Evolutionary conservation across 208 protist genomes (phyloP).

Genomic region (Herpetomonas tarakana): DNA sequence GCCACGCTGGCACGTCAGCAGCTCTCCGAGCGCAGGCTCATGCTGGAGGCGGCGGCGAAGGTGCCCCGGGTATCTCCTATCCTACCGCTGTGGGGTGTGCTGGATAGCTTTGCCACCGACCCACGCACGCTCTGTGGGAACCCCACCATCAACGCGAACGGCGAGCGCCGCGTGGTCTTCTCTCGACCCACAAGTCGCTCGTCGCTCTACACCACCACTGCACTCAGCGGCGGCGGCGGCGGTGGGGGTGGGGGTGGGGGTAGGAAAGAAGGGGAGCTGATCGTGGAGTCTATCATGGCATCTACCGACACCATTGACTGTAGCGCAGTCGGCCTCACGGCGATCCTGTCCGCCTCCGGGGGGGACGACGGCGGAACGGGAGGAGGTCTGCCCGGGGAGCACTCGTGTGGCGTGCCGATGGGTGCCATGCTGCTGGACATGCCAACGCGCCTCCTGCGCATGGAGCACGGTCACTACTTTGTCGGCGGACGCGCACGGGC

Average conservation of each 20-base stretch:
- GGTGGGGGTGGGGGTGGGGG: too few species aligned
- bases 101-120: conserved; percentile 10
- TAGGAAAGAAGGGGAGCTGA: not conserved
- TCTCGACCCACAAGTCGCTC: conserved; percentile 19
- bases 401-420: conserved; percentile 10
- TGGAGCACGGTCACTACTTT: conserved; percentile 49
- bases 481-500: conserved; percentile 28
- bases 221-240: not conserved
- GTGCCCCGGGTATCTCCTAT: conserved; percentile 1
- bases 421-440: conserved; percentile 3
- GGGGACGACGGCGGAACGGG: not conserved
- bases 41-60: not conserved
- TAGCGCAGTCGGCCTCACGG: conserved; percentile 8
- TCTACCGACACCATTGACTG: conserved; percentile 28
- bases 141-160: conserved; percentile 14
- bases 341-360: conserved; percentile 14
- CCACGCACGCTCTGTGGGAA: conserved; percentile 9
- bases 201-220: not conserved
- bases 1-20: not conserved
- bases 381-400: not conserved
- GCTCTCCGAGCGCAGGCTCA: not conserved
- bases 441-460: conserved; percentile 5
- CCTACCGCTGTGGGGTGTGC: conserved; percentile 13
- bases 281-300: conserved; percentile 20
- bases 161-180: conserved; percentile 22